Conservation (phyloP, 1,284 basidiomycete species). For the Entoloma clypeatum region DNA sequence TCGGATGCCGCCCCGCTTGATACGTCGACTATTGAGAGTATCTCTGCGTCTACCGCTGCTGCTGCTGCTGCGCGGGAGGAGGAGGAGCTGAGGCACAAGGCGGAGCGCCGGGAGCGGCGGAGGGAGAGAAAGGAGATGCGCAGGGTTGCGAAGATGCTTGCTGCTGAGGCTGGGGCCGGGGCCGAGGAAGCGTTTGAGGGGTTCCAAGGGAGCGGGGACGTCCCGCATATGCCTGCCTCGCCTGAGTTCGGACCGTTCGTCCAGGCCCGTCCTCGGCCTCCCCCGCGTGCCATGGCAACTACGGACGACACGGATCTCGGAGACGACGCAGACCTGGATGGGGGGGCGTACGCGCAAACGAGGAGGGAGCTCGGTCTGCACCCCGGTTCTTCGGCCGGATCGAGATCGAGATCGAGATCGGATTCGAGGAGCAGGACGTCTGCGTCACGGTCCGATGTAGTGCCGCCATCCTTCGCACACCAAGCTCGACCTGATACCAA, state of each 20-base stretch:
- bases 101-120: slow-evolving; percentile 43
- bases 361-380: slow-evolving; percentile 25
- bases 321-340: slow-evolving; percentile 59
- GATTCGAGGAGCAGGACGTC: slow-evolving; percentile 60
- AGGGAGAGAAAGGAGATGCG: slow-evolving; percentile 46
- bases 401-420: slow-evolving; percentile 43
- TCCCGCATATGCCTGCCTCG: slow-evolving; percentile 15
- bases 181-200: slow-evolving; percentile 48
- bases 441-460: slow-evolving; percentile 38
- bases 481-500: slow-evolving; percentile 3
- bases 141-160: slow-evolving; percentile 40
- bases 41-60: slow-evolving; percentile 36
- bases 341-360: slow-evolving; percentile 44
- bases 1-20: slow-evolving; percentile 65
- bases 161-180: slow-evolving; percentile 22
- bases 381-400: too few relatives aligned
- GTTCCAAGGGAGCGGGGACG: slow-evolving; percentile 47
- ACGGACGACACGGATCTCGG: slow-evolving; percentile 45
- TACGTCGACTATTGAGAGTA: slow-evolving; percentile 45
- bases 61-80: slow-evolving; percentile 32
- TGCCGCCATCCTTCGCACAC: slow-evolving; percentile 10
- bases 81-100: slow-evolving; percentile 43
- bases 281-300: slow-evolving; percentile 26
- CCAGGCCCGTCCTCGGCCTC: slow-evolving; percentile 17
- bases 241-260: slow-evolving; percentile 37